These are phyloP conservation scores for Boletus rufocinnamomeus DNA, from an alignment of 768 basidiomycete genomes.

Conservation along the genomic window DNA sequence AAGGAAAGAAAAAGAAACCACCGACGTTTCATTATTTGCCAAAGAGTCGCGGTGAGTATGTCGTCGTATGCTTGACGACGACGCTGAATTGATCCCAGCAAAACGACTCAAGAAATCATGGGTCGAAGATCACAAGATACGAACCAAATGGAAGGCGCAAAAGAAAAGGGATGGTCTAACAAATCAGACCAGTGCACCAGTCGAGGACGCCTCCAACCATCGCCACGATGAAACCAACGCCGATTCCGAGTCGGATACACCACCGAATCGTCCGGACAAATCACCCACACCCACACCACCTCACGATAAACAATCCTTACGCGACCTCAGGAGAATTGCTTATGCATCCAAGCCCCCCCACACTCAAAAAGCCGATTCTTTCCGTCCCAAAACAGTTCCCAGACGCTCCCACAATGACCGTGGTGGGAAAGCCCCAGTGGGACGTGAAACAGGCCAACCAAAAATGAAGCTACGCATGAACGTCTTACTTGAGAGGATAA, in stretches of 20 bases:
- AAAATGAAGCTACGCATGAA: slow-evolving; percentile 89
- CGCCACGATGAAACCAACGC: not conserved
- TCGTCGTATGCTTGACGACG: not conserved
- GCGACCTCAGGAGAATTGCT: slow-evolving; percentile 62
- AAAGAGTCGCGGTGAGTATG: slow-evolving; percentile 54
- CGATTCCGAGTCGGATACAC: not conserved
- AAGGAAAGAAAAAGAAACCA: slow-evolving; percentile 48
- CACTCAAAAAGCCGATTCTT: slow-evolving; percentile 53
- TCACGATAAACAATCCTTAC: slow-evolving; percentile 40
- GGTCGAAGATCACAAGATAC: slow-evolving; percentile 75
- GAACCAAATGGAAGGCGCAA: slow-evolving; percentile 74
- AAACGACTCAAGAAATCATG: slow-evolving; percentile 80
- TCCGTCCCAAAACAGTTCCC: slow-evolving; percentile 31
- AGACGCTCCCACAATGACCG: slow-evolving; percentile 18
- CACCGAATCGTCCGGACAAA: slow-evolving; percentile 5
- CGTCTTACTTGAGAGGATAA: slow-evolving; percentile 83
- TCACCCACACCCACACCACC: slow-evolving; percentile 8
- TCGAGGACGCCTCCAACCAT: not conserved
- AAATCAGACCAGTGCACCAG: slow-evolving; percentile 7
- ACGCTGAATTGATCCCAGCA: slow-evolving; percentile 45
- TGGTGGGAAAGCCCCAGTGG: slow-evolving; percentile 32
- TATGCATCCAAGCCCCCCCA: slow-evolving; percentile 62
- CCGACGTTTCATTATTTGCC: slow-evolving; percentile 75
- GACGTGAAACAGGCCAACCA: slow-evolving; percentile 49
- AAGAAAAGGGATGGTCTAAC: slow-evolving; percentile 52